These are phyloP conservation scores for Trypanosoma brucei DNA, from an alignment of 208 protist genomes.

Conservation along the genomic window DNA sequence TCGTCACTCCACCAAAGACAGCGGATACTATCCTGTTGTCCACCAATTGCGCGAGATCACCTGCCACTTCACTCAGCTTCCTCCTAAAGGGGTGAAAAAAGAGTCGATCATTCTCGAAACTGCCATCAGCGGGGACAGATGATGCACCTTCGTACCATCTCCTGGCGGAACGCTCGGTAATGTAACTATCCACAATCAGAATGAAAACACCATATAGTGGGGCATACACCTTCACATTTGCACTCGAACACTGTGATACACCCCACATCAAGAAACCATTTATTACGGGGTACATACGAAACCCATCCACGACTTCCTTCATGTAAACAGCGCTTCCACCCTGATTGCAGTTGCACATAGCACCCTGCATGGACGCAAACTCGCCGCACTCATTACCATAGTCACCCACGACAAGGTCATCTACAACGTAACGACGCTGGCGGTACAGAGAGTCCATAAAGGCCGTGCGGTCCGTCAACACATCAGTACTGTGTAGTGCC, in stretches of 20 bases:
- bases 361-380: not conserved
- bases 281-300: not conserved
- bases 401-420: constrained; percentile 22
- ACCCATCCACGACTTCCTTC: constrained; percentile 5
- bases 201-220: not conserved
- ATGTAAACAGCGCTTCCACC: constrained; percentile 16
- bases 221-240: not conserved
- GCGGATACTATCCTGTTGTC: not conserved
- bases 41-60: not conserved
- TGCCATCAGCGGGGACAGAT: not conserved
- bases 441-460: constrained; percentile 22
- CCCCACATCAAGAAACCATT: not conserved
- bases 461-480: not conserved
- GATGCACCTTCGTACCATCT: not conserved
- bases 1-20: not conserved
- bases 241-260: not conserved
- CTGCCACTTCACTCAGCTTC: too few relatives aligned
- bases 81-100: not conserved
- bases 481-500: constrained; percentile 17
- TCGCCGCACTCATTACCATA: constrained; percentile 16
- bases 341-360: constrained; percentile 16
- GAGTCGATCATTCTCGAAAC: not conserved
- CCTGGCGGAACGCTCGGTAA: too few relatives aligned
- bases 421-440: constrained; percentile 19
- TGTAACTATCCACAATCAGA: not conserved